These are phyloP conservation scores for Platanus orientalis DNA, from an alignment of 164 flowering plant genomes.

Conservation along the genomic window DNA sequence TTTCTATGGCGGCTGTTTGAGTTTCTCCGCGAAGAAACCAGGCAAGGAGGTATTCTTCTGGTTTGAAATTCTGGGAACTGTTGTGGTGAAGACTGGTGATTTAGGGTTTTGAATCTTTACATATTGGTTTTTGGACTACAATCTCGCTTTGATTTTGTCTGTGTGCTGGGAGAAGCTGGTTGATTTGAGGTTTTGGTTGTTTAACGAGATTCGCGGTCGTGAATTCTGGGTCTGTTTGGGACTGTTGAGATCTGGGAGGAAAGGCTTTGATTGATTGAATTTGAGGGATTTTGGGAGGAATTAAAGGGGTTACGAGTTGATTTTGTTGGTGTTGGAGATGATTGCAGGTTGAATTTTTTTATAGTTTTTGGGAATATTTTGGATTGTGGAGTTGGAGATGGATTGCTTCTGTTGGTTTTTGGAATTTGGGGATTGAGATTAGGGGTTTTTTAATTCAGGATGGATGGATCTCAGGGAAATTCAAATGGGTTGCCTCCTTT, in stretches of 20 bases:
- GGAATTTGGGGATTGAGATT: not conserved
- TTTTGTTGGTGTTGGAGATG: not conserved
- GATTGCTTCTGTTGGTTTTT: not conserved
- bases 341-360: not conserved
- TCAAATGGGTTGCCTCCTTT: slow-evolving; percentile 13
- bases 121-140: no score
- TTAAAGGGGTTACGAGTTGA: not conserved
- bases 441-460: not conserved
- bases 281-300: not conserved
- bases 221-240: no score
- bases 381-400: not conserved
- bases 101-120: no score
- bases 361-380: not conserved
- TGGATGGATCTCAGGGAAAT: slow-evolving; percentile 2
- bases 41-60: no score
- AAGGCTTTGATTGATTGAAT: not conserved
- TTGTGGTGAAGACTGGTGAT: no score
- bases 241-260: no score
- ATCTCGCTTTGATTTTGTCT: no score
- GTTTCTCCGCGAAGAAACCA: no score
- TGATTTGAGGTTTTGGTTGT: no score
- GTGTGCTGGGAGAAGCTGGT: no score
- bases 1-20: no score
- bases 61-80: no score
- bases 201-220: not conserved